phyloP scores from a whole-genome alignment of 306 rosid genomes.

The Senna siamea region DNA sequence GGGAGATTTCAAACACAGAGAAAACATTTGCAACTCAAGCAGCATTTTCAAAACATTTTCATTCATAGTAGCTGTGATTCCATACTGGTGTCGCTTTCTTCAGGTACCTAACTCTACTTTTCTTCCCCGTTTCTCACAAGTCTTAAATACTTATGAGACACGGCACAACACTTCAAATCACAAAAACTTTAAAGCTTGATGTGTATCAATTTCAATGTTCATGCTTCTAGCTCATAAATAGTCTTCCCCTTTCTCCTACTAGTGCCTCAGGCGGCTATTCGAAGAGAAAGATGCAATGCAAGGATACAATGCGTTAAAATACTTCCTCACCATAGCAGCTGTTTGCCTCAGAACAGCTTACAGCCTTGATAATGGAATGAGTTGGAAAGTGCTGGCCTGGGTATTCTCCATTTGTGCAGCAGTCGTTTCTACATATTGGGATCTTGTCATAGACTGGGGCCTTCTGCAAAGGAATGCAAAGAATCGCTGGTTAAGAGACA shows the following conservation, averaged over 20 bases:
- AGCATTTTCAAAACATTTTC: constrained; percentile 49
- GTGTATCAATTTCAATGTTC: no score
- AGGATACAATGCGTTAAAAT: constrained; percentile 65
- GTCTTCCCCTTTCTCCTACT: not conserved
- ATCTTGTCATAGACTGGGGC: constrained; percentile 74
- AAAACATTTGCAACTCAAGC: constrained; percentile 39
- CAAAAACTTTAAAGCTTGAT: no score
- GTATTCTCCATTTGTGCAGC: constrained; percentile 58
- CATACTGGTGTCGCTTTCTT: constrained; percentile 67
- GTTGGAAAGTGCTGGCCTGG: constrained; percentile 54
- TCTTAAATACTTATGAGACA: no score
- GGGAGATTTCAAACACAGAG: constrained; percentile 66
- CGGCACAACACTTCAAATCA: no score
- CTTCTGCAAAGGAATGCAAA: constrained; percentile 60
- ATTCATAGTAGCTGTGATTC: constrained; percentile 57
- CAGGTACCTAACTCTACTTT: constrained; percentile 43
- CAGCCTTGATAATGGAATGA: constrained; percentile 34
- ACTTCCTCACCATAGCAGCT: constrained; percentile 65
- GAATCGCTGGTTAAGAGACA: constrained; percentile 76
- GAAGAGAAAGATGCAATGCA: constrained; percentile 72
- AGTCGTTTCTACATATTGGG: constrained; percentile 64
- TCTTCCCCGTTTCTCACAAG: not conserved
- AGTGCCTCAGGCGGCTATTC: constrained; percentile 63
- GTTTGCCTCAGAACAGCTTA: constrained; percentile 61
- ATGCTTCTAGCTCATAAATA: not conserved